Conservation (phyloP, 1,139 yeast species). For the Zygosaccharomyces sapae region DNA sequence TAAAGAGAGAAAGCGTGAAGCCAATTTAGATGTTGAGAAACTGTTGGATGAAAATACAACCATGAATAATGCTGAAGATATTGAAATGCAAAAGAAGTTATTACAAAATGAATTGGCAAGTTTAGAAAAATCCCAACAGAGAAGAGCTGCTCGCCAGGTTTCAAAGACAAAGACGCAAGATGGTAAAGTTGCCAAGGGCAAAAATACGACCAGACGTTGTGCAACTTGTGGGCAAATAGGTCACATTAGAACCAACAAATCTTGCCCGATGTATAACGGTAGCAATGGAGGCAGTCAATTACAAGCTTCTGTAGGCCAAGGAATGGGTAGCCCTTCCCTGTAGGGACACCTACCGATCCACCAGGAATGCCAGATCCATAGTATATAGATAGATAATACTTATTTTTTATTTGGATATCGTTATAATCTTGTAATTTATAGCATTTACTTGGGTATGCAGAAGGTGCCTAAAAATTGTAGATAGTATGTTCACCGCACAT, state of each 20-base stretch:
- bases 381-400: neutral
- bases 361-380: slow-evolving; percentile 2
- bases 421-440: neutral
- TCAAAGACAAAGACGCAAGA: slow-evolving; percentile 43
- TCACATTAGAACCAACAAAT: slow-evolving; percentile 80
- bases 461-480: slow-evolving; percentile 25
- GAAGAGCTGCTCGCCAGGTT: slow-evolving; percentile 55
- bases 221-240: slow-evolving; percentile 95
- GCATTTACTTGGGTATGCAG: too few relatives aligned
- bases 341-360: neutral
- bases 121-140: slow-evolving; percentile 68
- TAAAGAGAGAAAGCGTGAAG: slow-evolving; percentile 68
- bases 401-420: neutral
- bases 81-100: slow-evolving; percentile 71
- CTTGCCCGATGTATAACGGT: slow-evolving; percentile 78
- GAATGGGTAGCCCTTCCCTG: slow-evolving; percentile 1
- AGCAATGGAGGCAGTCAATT: slow-evolving; percentile 6
- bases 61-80: slow-evolving; percentile 81
- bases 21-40: slow-evolving; percentile 34
- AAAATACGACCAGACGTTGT: slow-evolving; percentile 79
- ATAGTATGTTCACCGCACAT: slow-evolving; percentile 31
- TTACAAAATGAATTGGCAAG: slow-evolving; percentile 83
- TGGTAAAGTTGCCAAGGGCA: slow-evolving; percentile 34
- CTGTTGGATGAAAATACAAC: slow-evolving; percentile 51
- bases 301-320: neutral